Evolutionary conservation across 805 yeast species (phyloP).

Genomic region (Hanseniaspora lindneri): DNA sequence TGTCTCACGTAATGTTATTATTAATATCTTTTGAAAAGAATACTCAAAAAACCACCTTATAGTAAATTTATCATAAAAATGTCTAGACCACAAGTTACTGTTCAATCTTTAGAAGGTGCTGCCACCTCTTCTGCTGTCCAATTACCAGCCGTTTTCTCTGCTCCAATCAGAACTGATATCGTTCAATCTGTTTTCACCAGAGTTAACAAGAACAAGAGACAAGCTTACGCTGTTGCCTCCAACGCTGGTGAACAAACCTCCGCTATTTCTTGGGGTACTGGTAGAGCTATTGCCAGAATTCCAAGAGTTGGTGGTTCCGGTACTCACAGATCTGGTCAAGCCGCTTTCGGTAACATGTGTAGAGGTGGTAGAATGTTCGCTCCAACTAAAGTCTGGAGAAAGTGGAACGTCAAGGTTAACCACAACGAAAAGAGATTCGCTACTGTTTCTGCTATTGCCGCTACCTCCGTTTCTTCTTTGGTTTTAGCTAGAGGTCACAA

Average conservation of each 20-base stretch:
- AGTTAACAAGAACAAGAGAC: conserved; percentile 99
- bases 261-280: conserved; percentile 99
- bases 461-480: conserved; percentile 94
- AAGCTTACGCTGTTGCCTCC: conserved; percentile 98
- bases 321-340: conserved; percentile 99
- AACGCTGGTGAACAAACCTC: conserved; percentile 99
- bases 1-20: too few relatives aligned
- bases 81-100: conserved; percentile 95
- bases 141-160: conserved; percentile 97
- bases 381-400: conserved; percentile 99
- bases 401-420: conserved; percentile 99
- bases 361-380: conserved; percentile 99
- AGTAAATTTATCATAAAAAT: conserved; percentile 30
- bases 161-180: conserved; percentile 99
- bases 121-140: conserved; percentile 73
- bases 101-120: conserved; percentile 78
- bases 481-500: conserved; percentile 99
- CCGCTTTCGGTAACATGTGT: conserved; percentile 99
- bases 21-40: background rate
- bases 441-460: conserved; percentile 99
- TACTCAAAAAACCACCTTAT: conserved; percentile 13
- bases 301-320: conserved; percentile 99
- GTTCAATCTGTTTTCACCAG: conserved; percentile 98
- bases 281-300: conserved; percentile 99
- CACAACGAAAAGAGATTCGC: conserved; percentile 99